Percentiles rank a stretch among this genome's conserved stretches.
Conservation (phyloP, 176 grass and related monocot genomes). For the Juncus effusus region DNA sequence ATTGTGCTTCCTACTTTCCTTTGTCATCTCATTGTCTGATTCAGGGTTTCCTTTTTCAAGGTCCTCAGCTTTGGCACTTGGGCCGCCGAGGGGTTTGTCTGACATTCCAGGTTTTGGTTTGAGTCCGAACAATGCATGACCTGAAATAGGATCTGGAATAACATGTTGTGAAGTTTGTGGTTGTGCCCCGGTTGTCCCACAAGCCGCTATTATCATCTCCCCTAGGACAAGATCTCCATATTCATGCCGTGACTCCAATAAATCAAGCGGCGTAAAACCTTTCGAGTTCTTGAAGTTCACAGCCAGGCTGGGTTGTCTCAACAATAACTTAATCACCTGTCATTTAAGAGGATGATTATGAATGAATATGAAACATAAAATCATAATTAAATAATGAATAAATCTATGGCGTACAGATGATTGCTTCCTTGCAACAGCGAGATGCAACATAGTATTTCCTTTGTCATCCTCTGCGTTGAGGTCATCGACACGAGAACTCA, state of each 20-base stretch:
- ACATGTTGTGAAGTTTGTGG: neutral
- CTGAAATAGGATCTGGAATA: neutral
- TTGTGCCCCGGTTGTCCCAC: neutral
- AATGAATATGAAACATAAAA: too few species aligned
- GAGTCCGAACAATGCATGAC: too few species aligned
- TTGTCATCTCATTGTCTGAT: neutral
- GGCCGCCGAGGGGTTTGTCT: neutral
- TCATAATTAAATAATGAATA: neutral
- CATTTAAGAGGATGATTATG: too few species aligned
- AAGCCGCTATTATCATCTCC: neutral
- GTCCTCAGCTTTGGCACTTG: too few species aligned
- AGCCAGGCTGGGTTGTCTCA: neutral
- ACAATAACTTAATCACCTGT: constrained; percentile 5
- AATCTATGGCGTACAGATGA: neutral
- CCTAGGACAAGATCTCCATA: constrained; percentile 1
- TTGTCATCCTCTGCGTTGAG: constrained; percentile 8
- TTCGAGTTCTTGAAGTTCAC: constrained; percentile 11
- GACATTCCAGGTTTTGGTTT: neutral
- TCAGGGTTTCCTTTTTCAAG: neutral
- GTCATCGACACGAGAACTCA: neutral
- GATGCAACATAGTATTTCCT: constrained; percentile 20
- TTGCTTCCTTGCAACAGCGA: constrained; percentile 16
- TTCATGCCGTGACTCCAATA: constrained; percentile 15
- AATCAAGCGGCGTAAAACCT: constrained; percentile 7
- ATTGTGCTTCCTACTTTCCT: neutral